Evolutionary conservation across 352 stramenopile species (phyloP), one percentile per base, ranked within the genome.

Genomic region (Thalassiosira pacifica): DNA sequence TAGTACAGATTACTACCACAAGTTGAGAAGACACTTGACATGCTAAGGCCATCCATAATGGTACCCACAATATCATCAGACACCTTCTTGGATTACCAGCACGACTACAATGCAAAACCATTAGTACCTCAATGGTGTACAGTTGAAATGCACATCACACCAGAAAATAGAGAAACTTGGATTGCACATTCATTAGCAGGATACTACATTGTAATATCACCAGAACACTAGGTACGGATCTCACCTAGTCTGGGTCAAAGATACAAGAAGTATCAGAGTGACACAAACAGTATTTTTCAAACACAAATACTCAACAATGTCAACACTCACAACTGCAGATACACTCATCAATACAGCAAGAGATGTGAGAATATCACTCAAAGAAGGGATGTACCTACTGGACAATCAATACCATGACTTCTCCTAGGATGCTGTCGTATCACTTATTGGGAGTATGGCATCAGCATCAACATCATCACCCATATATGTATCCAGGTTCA

Each of bases 191-290:
- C 55, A 0, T 42, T 77, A 0, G 52, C 74, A 19, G 84, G 87
- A 18, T 92, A 70, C 42, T 89, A 88, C 42, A 37, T 91, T 31
- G 81, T 77, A 19, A 84, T 72, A 29, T 67, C 88, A 37, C 13
- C 61, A 0, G 72, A 93, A 63, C 78, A 88, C 32, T 93, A 91
- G n/a, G n/a, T n/a, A n/a, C 55, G 34, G 81, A 27, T 89, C 77
- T 45, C 79, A 81, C 27, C 48, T 40, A 0, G 48, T 84, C 19
- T 92, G 63, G 29, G 80, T 84, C 29, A 57, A 34, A n/a, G 59
- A 82, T 29, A 90, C 76, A 1, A 53, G 45, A 29, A 42, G 5
- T 13, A 69, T 55, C 18, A 52, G 80, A 34, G 76, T 84, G 1
- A 32, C 27, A 19, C 45, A 83, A 27, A 86, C 80, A 31, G 31